Conservation (phyloP, 805 yeast species). For the Candida loeiensis region DNA sequence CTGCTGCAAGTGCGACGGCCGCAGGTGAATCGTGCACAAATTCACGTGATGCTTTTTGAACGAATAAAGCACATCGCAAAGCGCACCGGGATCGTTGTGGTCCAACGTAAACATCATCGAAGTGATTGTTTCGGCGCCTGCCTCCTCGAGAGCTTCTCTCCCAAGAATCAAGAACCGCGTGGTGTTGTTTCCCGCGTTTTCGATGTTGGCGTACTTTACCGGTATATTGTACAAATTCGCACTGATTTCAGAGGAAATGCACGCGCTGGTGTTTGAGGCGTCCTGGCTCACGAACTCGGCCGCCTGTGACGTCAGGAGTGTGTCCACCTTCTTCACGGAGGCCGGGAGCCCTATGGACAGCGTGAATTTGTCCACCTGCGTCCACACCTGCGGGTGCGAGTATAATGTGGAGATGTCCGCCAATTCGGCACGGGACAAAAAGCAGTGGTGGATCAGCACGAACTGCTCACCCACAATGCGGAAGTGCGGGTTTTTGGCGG, state of each 20-base stretch:
- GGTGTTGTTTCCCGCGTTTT: conserved; percentile 72
- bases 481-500: conserved; percentile 30
- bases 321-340: conserved; percentile 54
- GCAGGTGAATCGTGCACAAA: conserved; percentile 67
- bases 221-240: conserved; percentile 57
- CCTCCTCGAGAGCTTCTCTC: conserved; percentile 12
- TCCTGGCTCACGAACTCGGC: conserved; percentile 56
- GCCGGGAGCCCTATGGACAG: conserved; percentile 21
- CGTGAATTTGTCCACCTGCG: conserved; percentile 70
- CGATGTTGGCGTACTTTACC: conserved; percentile 53
- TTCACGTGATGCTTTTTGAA: conserved; percentile 57
- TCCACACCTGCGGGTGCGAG: conserved; percentile 99
- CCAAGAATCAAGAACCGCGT: conserved; percentile 80
- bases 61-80: conserved; percentile 59
- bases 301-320: conserved; percentile 80
- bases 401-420: conserved; percentile 54
- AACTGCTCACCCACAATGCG: conserved; percentile 71
- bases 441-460: conserved; percentile 78
- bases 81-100: conserved; percentile 67
- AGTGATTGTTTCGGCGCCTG: conserved; percentile 32
- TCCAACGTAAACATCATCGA: conserved; percentile 63
- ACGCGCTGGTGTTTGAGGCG: conserved; percentile 46
- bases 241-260: conserved; percentile 72
- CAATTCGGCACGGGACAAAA: conserved; percentile 50
- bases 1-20: conserved; percentile 63